A percentile compares a stretch with the other conserved stretches of the same genome.
These are phyloP conservation scores for Globisporangium barbulae DNA, from an alignment of 352 stramenopile species.

Conservation along the genomic window DNA sequence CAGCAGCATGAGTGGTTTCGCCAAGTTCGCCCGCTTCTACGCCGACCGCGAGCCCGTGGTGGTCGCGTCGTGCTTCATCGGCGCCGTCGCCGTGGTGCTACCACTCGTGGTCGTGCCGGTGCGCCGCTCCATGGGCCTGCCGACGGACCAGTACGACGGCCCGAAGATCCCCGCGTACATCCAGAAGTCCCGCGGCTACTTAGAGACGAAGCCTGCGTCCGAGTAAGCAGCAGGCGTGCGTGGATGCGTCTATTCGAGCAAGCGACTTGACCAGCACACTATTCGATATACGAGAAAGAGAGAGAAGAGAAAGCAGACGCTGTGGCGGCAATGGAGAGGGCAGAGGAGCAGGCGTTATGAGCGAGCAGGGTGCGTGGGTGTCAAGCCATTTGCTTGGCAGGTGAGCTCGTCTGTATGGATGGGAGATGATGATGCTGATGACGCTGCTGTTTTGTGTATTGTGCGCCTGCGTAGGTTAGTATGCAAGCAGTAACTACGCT, in stretches of 20 bases:
- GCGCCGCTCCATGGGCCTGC: slow-evolving; percentile 78
- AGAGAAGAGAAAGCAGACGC: background rate
- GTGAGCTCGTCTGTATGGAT: background rate
- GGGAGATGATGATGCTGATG: background rate
- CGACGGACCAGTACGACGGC: slow-evolving; percentile 89
- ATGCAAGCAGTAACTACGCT: background rate
- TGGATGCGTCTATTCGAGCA: slow-evolving; percentile 13
- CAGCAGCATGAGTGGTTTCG: slow-evolving; percentile 25
- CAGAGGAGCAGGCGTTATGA: background rate
- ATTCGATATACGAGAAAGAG: background rate
- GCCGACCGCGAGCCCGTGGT: slow-evolving; percentile 84
- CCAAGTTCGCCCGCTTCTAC: slow-evolving; percentile 84
- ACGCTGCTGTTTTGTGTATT: background rate
- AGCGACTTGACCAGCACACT: background rate
- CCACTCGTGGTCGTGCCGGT: slow-evolving; percentile 81
- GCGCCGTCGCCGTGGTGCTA: slow-evolving; percentile 57
- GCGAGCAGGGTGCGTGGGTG: background rate
- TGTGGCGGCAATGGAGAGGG: background rate
- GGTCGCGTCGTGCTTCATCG: slow-evolving; percentile 78
- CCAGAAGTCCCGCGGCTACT: slow-evolving; percentile 71
- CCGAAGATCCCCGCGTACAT: slow-evolving; percentile 73
- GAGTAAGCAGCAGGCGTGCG: slow-evolving; percentile 21
- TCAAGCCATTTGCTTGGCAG: background rate
- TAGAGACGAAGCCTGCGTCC: slow-evolving; percentile 32
- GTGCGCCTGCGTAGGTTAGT: background rate